Evolutionary conservation across 2,329 filamentous ascomycete species (phyloP).

Genomic region (Talaromyces sp.): DNA sequence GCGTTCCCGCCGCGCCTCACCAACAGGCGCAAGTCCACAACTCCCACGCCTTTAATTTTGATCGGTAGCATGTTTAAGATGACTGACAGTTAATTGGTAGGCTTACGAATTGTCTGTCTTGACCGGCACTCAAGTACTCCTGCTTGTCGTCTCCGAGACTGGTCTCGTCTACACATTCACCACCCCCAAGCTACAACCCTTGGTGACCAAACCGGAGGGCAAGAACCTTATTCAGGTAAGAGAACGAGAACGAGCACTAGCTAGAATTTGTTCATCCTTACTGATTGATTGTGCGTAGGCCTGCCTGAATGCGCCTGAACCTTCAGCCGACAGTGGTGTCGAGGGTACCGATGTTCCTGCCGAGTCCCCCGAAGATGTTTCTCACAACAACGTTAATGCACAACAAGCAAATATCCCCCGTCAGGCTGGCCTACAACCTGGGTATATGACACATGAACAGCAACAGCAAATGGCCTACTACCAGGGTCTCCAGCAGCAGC

Average conservation of each 20-base stretch:
- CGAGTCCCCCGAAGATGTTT: conserved; percentile 86
- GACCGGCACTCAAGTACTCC: conserved; percentile 92
- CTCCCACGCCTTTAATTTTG: background rate
- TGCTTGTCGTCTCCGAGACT: conserved; percentile 95
- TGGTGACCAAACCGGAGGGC: conserved; percentile 96
- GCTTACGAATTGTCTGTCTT: conserved; percentile 96
- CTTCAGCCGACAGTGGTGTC: conserved; percentile 73
- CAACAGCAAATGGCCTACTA: conserved; percentile 78
- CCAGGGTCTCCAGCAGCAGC: conserved; percentile 66
- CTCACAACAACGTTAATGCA: conserved; percentile 68
- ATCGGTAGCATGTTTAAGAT: background rate
- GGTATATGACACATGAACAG: conserved; percentile 61
- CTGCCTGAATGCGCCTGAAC: conserved; percentile 93
- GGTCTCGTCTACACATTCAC: conserved; percentile 98
- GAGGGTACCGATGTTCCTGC: conserved; percentile 66
- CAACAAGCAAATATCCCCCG: conserved; percentile 62
- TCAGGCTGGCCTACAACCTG: conserved; percentile 63
- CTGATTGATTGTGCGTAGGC: conserved; percentile 55
- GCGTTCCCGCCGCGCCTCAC: conserved; percentile 12
- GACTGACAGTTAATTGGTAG: conserved; percentile 43
- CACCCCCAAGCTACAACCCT: conserved; percentile 93
- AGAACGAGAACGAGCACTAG: background rate
- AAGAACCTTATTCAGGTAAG: conserved; percentile 98
- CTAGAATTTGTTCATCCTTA: background rate
- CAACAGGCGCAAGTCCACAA: background rate